phyloP scores from a whole-genome alignment of 495 filamentous ascomycete genomes.

The Penicillium robsamsonii region DNA sequence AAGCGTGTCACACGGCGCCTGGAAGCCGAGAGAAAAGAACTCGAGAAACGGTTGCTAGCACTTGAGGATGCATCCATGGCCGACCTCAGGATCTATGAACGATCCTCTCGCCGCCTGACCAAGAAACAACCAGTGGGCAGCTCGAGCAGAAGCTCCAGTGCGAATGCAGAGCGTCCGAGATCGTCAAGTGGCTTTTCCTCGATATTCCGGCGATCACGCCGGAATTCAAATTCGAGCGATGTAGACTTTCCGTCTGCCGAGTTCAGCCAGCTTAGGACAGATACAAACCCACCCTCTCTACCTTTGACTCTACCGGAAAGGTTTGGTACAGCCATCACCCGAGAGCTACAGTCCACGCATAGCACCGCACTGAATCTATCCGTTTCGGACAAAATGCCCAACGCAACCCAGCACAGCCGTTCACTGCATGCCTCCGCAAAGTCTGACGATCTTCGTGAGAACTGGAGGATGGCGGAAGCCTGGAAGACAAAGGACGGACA shows the following conservation, averaged over 20 bases:
- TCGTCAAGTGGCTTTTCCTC: slow-evolving; percentile 31
- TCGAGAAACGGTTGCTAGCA: slow-evolving; percentile 35
- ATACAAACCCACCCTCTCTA: slow-evolving; percentile 22
- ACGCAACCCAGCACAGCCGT: not conserved
- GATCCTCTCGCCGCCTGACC: slow-evolving; percentile 34
- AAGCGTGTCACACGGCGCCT: slow-evolving; percentile 37
- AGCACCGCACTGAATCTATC: slow-evolving; percentile 26
- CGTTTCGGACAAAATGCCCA: slow-evolving; percentile 9
- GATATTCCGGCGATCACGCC: slow-evolving; percentile 35
- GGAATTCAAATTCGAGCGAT: slow-evolving; percentile 29
- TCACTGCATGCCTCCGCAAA: slow-evolving; percentile 17
- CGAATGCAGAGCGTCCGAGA: slow-evolving; percentile 27
- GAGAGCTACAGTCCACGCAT: slow-evolving; percentile 30
- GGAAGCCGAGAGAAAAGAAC: slow-evolving; percentile 40
- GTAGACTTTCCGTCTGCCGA: slow-evolving; percentile 11
- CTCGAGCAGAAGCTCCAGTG: slow-evolving; percentile 37
- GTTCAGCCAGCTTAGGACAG: slow-evolving; percentile 1
- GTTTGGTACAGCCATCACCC: slow-evolving; percentile 35
- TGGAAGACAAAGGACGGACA: slow-evolving; percentile 20
- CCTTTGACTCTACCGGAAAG: slow-evolving; percentile 33
- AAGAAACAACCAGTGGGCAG: slow-evolving; percentile 38
- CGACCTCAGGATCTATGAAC: slow-evolving; percentile 22
- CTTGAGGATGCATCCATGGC: slow-evolving; percentile 30
- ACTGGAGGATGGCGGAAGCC: slow-evolving; percentile 28
- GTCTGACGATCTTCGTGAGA: slow-evolving; percentile 28